Percentiles rank a stretch among this genome's conserved stretches.
Evolutionary conservation across 2,329 filamentous ascomycete species (phyloP).

Genomic region (Phaeophleospora eucalypticola): DNA sequence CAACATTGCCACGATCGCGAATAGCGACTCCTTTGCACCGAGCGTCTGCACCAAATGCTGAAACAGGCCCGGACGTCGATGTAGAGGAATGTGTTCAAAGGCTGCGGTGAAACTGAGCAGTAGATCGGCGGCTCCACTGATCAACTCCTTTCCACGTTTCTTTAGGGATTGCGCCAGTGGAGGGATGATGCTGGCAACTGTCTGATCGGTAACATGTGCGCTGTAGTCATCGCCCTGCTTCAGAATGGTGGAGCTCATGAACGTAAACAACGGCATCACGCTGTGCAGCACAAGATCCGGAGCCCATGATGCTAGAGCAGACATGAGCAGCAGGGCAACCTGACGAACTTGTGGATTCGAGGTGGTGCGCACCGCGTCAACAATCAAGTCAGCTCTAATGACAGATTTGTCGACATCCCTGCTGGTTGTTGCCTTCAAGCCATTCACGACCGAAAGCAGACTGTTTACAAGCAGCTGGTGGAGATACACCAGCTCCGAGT

Average conservation of each 20-base stretch:
- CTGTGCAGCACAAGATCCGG: slow-evolving; percentile 92
- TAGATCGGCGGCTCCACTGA: slow-evolving; percentile 80
- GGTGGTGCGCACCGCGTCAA: slow-evolving; percentile 89
- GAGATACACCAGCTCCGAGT: slow-evolving; percentile 84
- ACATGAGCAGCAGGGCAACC: slow-evolving; percentile 80
- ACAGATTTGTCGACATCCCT: slow-evolving; percentile 66
- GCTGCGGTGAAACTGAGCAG: slow-evolving; percentile 94
- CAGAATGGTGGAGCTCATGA: slow-evolving; percentile 89
- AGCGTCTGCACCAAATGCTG: slow-evolving; percentile 79
- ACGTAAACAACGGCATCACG: slow-evolving; percentile 98
- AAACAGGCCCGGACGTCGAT: slow-evolving; percentile 78
- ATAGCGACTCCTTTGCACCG: slow-evolving; percentile 80
- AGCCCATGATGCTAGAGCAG: slow-evolving; percentile 77
- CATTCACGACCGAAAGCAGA: slow-evolving; percentile 77
- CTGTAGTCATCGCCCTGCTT: slow-evolving; percentile 96
- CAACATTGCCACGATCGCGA: slow-evolving; percentile 81
- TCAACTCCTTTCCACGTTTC: slow-evolving; percentile 69
- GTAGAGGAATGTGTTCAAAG: slow-evolving; percentile 90
- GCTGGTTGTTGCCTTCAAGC: slow-evolving; percentile 52
- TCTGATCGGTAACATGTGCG: slow-evolving; percentile 88
- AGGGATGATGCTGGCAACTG: slow-evolving; percentile 89
- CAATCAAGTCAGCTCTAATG: slow-evolving; percentile 83
- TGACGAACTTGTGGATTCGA: slow-evolving; percentile 93
- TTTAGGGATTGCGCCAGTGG: slow-evolving; percentile 82
- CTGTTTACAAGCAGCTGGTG: slow-evolving; percentile 80